A percentile compares a stretch with the other conserved stretches of the same genome.
These are phyloP conservation scores for Boletus calvinii DNA, from an alignment of 1,284 basidiomycete species.

Conservation along the genomic window DNA sequence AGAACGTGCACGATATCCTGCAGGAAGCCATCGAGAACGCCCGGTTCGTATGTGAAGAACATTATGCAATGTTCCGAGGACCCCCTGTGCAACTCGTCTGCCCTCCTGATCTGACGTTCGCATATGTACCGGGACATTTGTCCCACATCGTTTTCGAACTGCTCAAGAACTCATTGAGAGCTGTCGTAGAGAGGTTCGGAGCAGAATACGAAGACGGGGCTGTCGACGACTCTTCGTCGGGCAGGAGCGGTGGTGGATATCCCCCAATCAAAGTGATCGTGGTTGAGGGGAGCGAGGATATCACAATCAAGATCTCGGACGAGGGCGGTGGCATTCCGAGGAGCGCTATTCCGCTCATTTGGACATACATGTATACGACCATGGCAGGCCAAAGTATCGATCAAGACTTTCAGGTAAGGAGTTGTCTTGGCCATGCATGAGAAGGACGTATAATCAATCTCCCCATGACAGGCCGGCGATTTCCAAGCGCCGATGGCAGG, in stretches of 20 bases:
- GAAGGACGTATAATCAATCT: constrained; percentile 1
- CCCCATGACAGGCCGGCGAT: constrained; percentile 58
- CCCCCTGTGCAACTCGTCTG: constrained; percentile 97
- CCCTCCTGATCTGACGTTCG: constrained; percentile 82
- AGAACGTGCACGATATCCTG: constrained; percentile 92
- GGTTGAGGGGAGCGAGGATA: constrained; percentile 93
- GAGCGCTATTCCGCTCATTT: constrained; percentile 90
- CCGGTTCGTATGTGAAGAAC: constrained; percentile 96
- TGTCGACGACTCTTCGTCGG: constrained; percentile 1
- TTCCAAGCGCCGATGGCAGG: constrained; percentile 99
- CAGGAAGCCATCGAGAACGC: constrained; percentile 99
- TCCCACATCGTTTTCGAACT: constrained; percentile 97
- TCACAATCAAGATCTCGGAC: constrained; percentile 96
- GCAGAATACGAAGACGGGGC: constrained; percentile 67
- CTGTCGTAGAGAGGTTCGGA: constrained; percentile 91
- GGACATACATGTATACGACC: constrained; percentile 99
- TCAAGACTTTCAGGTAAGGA: constrained; percentile 62
- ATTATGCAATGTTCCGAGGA: constrained; percentile 92
- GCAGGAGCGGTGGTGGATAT: constrained; percentile 40
- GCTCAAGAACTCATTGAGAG: constrained; percentile 95
- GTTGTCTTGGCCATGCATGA: neutral
- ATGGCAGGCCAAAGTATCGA: constrained; percentile 89
- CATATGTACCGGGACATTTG: constrained; percentile 94
- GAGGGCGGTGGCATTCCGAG: constrained; percentile 96
- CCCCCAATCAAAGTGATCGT: constrained; percentile 97